These are phyloP conservation scores for Pyrrhoderma lamaoense DNA, from an alignment of 1,284 basidiomycete genomes.

Conservation along the genomic window DNA sequence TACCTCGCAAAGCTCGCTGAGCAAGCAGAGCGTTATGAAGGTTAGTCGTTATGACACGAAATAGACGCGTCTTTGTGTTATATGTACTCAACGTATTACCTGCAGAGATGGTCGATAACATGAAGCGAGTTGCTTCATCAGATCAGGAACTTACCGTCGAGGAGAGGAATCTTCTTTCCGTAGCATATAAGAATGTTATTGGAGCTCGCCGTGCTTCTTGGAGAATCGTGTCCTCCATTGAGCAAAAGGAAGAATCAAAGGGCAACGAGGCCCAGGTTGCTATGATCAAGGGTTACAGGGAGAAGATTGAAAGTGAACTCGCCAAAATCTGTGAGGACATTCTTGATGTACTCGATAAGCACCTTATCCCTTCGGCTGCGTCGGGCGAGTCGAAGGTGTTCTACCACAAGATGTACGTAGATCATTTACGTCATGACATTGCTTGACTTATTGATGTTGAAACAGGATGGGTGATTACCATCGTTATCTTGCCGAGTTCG, in stretches of 20 bases:
- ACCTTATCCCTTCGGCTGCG: conserved; percentile 97
- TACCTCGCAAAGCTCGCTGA: conserved; percentile 99
- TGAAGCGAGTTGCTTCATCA: conserved; percentile 95
- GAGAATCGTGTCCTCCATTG: conserved; percentile 98
- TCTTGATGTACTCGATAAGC: conserved; percentile 96
- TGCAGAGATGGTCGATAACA: conserved; percentile 97
- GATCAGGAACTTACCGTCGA: conserved; percentile 98
- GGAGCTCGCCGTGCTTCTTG: conserved; percentile 98
- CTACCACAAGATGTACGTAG: conserved; percentile 96
- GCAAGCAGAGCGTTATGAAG: conserved; percentile 98
- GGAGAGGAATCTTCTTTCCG: conserved; percentile 97
- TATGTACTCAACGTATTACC: conserved; percentile 11
- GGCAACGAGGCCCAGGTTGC: conserved; percentile 96
- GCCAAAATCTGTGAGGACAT: conserved; percentile 99
- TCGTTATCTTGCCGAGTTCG: conserved; percentile 99
- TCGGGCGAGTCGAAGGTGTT: conserved; percentile 99
- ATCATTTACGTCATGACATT: neutral
- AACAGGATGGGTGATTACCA: conserved; percentile 99
- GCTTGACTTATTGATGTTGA: conserved; percentile 2
- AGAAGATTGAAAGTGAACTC: conserved; percentile 97
- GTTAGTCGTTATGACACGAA: conserved; percentile 38
- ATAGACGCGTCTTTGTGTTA: conserved; percentile 14
- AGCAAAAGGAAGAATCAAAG: conserved; percentile 99
- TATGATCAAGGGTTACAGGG: conserved; percentile 99
- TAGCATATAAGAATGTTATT: conserved; percentile 99